phyloP scores from a whole-genome alignment of 305 asterid species.

The Solanum chacoense region DNA sequence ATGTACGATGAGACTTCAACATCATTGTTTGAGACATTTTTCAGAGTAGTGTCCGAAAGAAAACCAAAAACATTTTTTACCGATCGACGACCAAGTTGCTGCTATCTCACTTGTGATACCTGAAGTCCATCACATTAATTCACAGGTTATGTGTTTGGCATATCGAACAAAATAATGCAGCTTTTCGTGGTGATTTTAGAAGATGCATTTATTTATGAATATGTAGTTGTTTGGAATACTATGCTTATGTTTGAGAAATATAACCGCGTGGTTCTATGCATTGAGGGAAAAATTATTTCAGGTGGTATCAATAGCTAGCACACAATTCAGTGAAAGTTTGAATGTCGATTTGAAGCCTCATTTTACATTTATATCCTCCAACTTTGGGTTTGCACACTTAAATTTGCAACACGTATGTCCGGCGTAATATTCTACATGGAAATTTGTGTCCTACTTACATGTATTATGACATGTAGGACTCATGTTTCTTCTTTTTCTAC shows the following conservation, averaged over 20 bases:
- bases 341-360: neutral
- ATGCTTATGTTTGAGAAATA: conserved; percentile 1
- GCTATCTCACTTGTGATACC: neutral
- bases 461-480: neutral
- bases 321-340: neutral
- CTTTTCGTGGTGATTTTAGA: neutral
- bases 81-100: neutral
- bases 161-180: neutral
- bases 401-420: neutral
- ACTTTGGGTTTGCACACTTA: neutral
- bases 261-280: neutral
- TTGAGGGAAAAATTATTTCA: neutral
- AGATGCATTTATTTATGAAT: conserved; percentile 1
- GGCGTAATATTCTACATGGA: no score
- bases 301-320: neutral
- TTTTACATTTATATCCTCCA: neutral
- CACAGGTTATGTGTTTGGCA: conserved; percentile 1
- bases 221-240: neutral
- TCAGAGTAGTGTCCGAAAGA: neutral
- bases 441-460: neutral
- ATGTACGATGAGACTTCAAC: neutral
- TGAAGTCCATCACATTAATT: neutral
- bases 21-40: neutral
- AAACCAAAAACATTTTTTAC: neutral
- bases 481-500: neutral